Base-by-base conservation (phyloP, 2,329 filamentous ascomycete genomes). In the Pseudogymnoascus sp. region DNA sequence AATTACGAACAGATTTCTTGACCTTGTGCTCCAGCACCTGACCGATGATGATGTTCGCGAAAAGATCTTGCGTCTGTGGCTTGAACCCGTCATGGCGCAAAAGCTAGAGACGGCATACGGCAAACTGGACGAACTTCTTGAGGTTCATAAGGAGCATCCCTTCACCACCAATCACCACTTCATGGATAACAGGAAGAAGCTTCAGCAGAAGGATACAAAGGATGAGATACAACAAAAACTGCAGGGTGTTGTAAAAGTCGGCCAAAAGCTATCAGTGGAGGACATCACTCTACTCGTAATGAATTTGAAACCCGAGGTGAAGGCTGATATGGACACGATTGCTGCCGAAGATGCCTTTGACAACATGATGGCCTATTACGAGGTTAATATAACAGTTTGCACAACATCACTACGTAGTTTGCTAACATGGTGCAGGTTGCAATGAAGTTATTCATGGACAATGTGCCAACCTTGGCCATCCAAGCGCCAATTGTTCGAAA, bases 351-450 rank as follows among this genome's bases (percentile, higher is more conserved):
- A 62, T 9, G 64, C 65, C 11, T 66, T 61, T 42, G 66, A 68
- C 42, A 65, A 67, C 9, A 66, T 69, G 66, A 65, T 66, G 59
- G 62, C 66, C 8, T 69, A 63, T 62, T 69, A 69, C 42, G 60
- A 67, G 63, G 68, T 69, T 64, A 23, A 43, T 61, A 56, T 34
- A 31, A 2, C 25, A n/a, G 16, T 31, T 53, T 5, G 1, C 5
- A n/a, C 23, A 49, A 49, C 5, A 16, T 6, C 43, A 2, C n/a
- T 3, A 18, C 11, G 2, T 11, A 61, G 31, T 46, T 61, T 31
- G 37, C 60, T 63, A 40, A 65, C 25, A 16, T 38, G 1, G 3
- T 56, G 23, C 28, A 69, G 66, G 63, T 69, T 43, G 66, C 67
- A 6, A 64, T 68, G 18, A 68, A 67, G 36, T 49, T 66, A 16